These are phyloP conservation scores for Floccularia luteovirens DNA, from an alignment of 768 basidiomycete genomes.

Conservation along the genomic window DNA sequence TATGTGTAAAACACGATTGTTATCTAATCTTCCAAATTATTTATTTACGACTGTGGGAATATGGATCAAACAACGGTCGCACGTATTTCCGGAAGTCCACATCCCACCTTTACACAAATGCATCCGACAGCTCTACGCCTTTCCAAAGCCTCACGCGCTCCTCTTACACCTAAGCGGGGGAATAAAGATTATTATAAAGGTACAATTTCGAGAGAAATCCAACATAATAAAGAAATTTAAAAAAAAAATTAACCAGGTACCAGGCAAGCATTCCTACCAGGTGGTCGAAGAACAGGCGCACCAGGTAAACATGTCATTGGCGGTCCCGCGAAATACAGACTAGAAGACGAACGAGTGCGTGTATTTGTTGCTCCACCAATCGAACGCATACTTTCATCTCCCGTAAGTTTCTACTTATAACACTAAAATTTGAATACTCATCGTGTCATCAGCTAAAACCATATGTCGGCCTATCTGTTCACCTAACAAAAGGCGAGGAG, in stretches of 20 bases:
- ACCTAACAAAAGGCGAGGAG: constrained; percentile 25
- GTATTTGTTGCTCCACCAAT: constrained; percentile 78
- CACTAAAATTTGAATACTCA: neutral
- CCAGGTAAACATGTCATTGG: constrained; percentile 78
- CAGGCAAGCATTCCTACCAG: constrained; percentile 75
- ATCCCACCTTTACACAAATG: constrained; percentile 34
- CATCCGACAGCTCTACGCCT: constrained; percentile 58
- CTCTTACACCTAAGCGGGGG: constrained; percentile 78
- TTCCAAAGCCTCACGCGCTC: constrained; percentile 79
- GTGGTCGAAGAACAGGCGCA: constrained; percentile 81
- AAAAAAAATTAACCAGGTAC: constrained; percentile 56
- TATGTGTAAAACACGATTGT: neutral
- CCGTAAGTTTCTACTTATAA: constrained; percentile 30
- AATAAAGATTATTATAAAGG: constrained; percentile 99
- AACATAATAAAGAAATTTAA: no score
- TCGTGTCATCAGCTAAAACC: constrained; percentile 48
- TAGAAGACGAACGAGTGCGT: constrained; percentile 78
- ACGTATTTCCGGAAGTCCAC: neutral
- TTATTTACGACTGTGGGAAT: constrained; percentile 1
- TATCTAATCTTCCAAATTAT: neutral
- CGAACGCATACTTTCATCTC: constrained; percentile 48
- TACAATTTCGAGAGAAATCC: no score
- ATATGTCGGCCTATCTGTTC: constrained; percentile 48
- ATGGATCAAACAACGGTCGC: constrained; percentile 5
- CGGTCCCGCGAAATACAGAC: constrained; percentile 73